Evolutionary conservation across 2,329 filamentous ascomycete species (phyloP), one percentile per base, ranked within the genome.

Genomic region (Talaromyces amestolkiae): DNA sequence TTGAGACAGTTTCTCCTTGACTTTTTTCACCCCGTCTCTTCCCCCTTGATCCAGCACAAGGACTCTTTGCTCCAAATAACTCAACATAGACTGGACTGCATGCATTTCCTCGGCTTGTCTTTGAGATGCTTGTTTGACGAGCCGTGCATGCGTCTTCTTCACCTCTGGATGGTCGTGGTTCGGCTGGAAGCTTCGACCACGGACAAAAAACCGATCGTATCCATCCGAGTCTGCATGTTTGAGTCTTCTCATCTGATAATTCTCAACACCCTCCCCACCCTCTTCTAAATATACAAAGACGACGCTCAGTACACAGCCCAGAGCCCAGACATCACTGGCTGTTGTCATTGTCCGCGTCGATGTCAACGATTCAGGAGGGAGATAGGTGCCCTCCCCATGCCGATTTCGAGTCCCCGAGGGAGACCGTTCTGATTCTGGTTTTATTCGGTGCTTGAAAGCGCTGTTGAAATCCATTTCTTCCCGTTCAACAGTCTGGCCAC

Each of bases 251-350:
- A 64, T 45, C 11, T 67, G 53, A 33, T 71, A 72, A 31, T 58
- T 54, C 3, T 65, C 59, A 10, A 79, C 70, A 13, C 72, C 75
- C 1, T 56, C 62, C 13, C 66, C 66, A 2, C 77, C 78, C 2
- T 69, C 69, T 11, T 75, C 71, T 5, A 80, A 67, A 65, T 78
- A 81, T 1, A 76, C 71, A 31, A 81, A 72, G 0, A 81, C 66
- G 3, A 80, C 72, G 37, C 76, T 79, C 3, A 80, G 69, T 0
- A 81, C 74, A 64, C 78, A 80, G 0, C 78, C 79, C 2, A 80
- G 66, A 3, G 78, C 78, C 79, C 79, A 81, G 0, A 80, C 72
- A 67, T 81, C 78, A 53, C 76, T 79, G 11, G 71, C 71, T 0
- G 72, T 71, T 9, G 71, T 75, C 70, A 80, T 77, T 11, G 66